Evolutionary conservation across 2,329 filamentous ascomycete genomes (phyloP), one percentile per base, ranked within the genome.

Genomic region (Neopestalotiopsis rosae): DNA sequence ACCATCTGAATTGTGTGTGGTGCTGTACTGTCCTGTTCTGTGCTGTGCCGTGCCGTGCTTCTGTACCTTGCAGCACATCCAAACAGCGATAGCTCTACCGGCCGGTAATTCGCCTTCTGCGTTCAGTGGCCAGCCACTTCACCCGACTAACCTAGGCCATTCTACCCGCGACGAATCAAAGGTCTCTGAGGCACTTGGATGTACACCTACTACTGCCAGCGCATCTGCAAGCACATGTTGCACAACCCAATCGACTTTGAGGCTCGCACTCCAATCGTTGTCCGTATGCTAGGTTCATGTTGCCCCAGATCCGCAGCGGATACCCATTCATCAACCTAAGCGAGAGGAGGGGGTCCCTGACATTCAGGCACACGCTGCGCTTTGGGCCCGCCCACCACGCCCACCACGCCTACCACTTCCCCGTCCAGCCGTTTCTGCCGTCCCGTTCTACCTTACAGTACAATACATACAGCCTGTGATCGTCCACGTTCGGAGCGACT

Each of bases 41-140:
- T 49, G 42, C 45, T 52, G 45, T 52, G 45, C 45, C 45, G 45
- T 52, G n/a, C n/a, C 45, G n/a, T 52, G 45, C 17, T 52, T 52
- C 45, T 52, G 45, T 52, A 52, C 45, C 45, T 52, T 52, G 45
- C 45, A 52, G 45, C 45, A 52, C 45, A 52, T 52, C 45, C 17
- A 52, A 52, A 52, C 45, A 52, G 45, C 45, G 17, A 52, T 38
- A 52, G 45, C 45, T 52, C 45, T 52, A 38, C 34, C 6, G 6
- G 10, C 34, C 34, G 34, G 34, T 20, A 9, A 28, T 52, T 52
- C 45, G 20, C 45, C 45, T n/a, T 52, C 45, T 52, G n/a, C n/a
- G 45, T 52, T 17, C 45, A 52, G 45, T 52, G 45, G 45, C 45
- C 17, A 52, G 45, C 45, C 45, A 52, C 45, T 52, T 52, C n/a